These are phyloP conservation scores for Lentinula sp. DNA, from an alignment of 768 basidiomycete genomes.

Conservation along the genomic window DNA sequence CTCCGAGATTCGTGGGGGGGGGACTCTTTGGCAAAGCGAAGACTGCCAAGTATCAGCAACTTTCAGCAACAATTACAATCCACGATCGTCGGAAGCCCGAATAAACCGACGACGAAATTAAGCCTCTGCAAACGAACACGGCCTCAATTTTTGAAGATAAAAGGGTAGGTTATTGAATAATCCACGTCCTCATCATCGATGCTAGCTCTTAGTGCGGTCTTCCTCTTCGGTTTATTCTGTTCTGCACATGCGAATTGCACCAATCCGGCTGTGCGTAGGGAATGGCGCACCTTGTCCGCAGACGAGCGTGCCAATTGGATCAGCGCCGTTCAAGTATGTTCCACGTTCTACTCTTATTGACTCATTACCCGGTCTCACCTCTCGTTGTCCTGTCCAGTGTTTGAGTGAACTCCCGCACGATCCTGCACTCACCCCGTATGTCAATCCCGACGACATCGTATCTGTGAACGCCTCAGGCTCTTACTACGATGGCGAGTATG, in stretches of 20 bases:
- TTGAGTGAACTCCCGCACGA: conserved; percentile 12
- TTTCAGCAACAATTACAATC: not conserved
- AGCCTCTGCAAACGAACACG: not conserved
- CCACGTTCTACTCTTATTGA: not conserved
- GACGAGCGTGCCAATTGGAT: conserved; percentile 13
- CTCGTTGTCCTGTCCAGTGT: conserved; percentile 7
- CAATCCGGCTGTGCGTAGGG: conserved; percentile 13
- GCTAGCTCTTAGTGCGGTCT: conserved; percentile 81
- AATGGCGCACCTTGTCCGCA: conserved; percentile 14
- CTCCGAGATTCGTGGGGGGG: too few species aligned
- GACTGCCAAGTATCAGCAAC: not conserved
- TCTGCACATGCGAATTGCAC: conserved; percentile 20
- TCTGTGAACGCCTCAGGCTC: conserved; percentile 15
- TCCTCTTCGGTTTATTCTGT: conserved; percentile 58
- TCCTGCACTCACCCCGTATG: not conserved
- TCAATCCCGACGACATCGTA: conserved; percentile 11
- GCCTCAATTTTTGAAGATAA: not conserved
- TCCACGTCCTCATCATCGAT: not conserved
- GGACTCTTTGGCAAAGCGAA: too few species aligned
- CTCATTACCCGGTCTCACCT: not conserved
- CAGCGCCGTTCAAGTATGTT: conserved; percentile 10
- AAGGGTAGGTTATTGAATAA: not conserved
- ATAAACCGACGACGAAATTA: not conserved
- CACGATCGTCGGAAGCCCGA: not conserved
- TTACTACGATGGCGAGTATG: conserved; percentile 14